Conservation (phyloP, 225 moss, liverwort and hornwort genomes). For the Anthoceros angustus region DNA sequence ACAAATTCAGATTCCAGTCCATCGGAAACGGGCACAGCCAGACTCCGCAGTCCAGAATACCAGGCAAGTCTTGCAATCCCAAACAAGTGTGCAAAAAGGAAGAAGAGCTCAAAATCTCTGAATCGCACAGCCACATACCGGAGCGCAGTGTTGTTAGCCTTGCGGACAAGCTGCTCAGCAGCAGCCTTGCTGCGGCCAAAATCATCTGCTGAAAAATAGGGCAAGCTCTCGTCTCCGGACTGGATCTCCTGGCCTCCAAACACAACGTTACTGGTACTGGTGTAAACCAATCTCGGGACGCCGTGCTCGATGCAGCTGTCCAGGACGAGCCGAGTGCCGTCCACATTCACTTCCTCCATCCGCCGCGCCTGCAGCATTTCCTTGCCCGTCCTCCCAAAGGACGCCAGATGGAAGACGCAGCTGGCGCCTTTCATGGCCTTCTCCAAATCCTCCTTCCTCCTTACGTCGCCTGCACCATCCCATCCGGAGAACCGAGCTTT, state of each 20-base stretch:
- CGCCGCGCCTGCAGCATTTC: constrained; percentile 71
- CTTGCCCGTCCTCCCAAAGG: constrained; percentile 80
- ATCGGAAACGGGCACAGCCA: constrained; percentile 5
- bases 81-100: no score
- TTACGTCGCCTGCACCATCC: constrained; percentile 47
- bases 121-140: constrained; percentile 16
- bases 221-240: constrained; percentile 58
- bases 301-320: constrained; percentile 55
- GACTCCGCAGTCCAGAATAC: constrained; percentile 1
- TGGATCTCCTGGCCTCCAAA: constrained; percentile 74
- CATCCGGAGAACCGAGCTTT: no score
- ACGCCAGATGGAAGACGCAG: constrained; percentile 83
- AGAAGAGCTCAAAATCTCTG: no score
- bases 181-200: constrained; percentile 71
- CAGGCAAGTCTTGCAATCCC: background rate
- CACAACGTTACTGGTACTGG: constrained; percentile 81
- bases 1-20: background rate
- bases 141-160: constrained; percentile 38
- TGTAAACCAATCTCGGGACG: constrained; percentile 64
- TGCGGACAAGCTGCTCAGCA: constrained; percentile 76
- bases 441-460: constrained; percentile 46
- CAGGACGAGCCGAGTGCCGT: constrained; percentile 66
- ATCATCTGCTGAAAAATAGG: constrained; percentile 55
- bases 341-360: constrained; percentile 79
- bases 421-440: constrained; percentile 47